Evolutionary conservation across 345 rosid species (phyloP).

Genomic region (Syzygium grande): DNA sequence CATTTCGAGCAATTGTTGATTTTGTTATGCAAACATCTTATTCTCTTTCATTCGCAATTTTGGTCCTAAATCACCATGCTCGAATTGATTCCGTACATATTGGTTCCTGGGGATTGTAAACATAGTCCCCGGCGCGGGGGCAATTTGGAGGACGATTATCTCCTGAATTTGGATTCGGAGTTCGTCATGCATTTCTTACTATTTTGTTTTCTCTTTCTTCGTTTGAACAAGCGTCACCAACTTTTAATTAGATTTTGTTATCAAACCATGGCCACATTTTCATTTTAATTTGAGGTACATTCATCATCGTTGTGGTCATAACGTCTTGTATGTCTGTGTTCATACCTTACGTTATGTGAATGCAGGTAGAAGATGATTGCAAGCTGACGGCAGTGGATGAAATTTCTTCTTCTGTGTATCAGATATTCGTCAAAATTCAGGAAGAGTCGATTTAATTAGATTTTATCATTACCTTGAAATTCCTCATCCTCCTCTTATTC

Average conservation of each 20-base stretch:
- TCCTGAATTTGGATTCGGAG: not conserved
- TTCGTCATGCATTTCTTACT: not conserved
- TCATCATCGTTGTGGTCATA: not conserved
- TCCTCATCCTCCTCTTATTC: not conserved
- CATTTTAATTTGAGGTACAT: not conserved
- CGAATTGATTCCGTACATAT: not conserved
- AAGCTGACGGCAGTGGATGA: slow-evolving; percentile 67
- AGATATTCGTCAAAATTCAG: slow-evolving; percentile 56
- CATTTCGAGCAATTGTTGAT: not conserved
- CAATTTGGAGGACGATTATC: not conserved
- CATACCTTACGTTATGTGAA: not conserved
- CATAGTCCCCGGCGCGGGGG: not conserved
- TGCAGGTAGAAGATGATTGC: slow-evolving; percentile 91
- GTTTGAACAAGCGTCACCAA: not conserved
- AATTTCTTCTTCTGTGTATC: slow-evolving; percentile 59
- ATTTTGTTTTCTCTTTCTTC: not conserved
- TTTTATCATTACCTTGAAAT: not conserved
- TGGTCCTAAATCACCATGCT: not conserved
- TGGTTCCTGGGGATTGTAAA: not conserved
- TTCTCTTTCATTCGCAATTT: too few species aligned
- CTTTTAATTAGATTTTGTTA: not conserved
- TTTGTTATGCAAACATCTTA: not conserved
- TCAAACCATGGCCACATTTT: not conserved
- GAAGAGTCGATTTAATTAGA: slow-evolving; percentile 20
- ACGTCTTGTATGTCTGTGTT: not conserved